Percentiles rank a stretch among this genome's conserved stretches.
These are phyloP conservation scores for Kwoniella heveanensis DNA, from an alignment of 768 basidiomycete species.

Conservation along the genomic window DNA sequence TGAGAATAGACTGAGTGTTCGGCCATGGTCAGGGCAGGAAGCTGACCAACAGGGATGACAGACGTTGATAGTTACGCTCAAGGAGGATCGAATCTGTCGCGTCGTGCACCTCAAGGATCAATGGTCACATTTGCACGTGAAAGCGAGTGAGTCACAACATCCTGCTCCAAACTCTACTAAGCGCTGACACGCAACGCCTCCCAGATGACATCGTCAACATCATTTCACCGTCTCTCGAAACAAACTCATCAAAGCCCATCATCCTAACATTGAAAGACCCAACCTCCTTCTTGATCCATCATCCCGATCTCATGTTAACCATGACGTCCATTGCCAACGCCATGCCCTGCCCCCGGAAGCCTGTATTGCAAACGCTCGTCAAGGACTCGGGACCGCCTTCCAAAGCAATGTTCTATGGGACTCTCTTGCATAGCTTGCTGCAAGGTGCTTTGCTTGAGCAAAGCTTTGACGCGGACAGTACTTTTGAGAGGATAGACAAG, in stretches of 20 bases:
- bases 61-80: conserved; percentile 62
- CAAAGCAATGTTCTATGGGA: conserved; percentile 73
- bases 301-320: conserved; percentile 89
- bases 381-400: conserved; percentile 61
- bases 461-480: conserved; percentile 41
- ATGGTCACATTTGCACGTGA: conserved; percentile 70
- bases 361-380: conserved; percentile 67
- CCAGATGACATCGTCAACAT: conserved; percentile 81
- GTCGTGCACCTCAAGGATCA: conserved; percentile 73
- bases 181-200: not conserved
- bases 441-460: conserved; percentile 68
- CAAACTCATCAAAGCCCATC: conserved; percentile 39
- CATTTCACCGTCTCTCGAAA: conserved; percentile 58
- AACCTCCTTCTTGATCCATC: conserved; percentile 73
- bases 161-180: not conserved
- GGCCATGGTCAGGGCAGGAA: not conserved
- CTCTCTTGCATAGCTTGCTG: conserved; percentile 87
- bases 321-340: conserved; percentile 85
- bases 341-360: conserved; percentile 79
- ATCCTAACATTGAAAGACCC: conserved; percentile 63
- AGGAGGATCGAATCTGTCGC: conserved; percentile 50
- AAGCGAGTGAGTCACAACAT: conserved; percentile 60
- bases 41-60: conserved; percentile 44
- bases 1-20: conserved; percentile 4
- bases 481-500: conserved; percentile 37